phyloP scores from a whole-genome alignment of 306 rosid genomes.

The Spatholobus suberectus region DNA sequence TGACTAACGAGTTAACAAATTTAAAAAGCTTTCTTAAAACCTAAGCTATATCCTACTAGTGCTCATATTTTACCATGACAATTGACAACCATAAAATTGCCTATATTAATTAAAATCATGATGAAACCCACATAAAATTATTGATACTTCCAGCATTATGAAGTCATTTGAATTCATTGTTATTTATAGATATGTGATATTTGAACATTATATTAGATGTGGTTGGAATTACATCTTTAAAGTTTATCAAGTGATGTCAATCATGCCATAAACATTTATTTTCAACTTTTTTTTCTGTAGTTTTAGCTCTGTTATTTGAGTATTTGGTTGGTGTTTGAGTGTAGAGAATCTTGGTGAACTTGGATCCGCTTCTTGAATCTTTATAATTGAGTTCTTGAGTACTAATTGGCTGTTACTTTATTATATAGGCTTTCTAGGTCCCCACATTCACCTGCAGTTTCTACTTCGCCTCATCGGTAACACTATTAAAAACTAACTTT shows the following conservation, averaged over 20 bases:
- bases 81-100: slow-evolving; percentile 5
- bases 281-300: neutral
- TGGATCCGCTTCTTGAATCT: neutral
- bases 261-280: neutral
- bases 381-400: slow-evolving; percentile 17
- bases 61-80: slow-evolving; percentile 7
- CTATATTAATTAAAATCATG: neutral
- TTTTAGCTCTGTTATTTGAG: slow-evolving; percentile 27
- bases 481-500: slow-evolving; percentile 12
- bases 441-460: slow-evolving; percentile 54
- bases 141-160: neutral
- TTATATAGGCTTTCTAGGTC: slow-evolving; percentile 60
- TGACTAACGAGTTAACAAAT: neutral
- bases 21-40: neutral
- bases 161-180: slow-evolving; percentile 34
- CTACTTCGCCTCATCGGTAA: slow-evolving; percentile 60
- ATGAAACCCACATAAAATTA: neutral
- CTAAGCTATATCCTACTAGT: neutral
- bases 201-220: neutral
- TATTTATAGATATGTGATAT: slow-evolving; percentile 27
- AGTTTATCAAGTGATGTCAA: slow-evolving; percentile 16
- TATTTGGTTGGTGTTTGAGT: slow-evolving; percentile 4
- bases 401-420: slow-evolving; percentile 31
- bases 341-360: slow-evolving; percentile 18
- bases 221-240: slow-evolving; percentile 9